Conservation (phyloP, 257 asterid genomes). For the Nemophila menziesii region DNA sequence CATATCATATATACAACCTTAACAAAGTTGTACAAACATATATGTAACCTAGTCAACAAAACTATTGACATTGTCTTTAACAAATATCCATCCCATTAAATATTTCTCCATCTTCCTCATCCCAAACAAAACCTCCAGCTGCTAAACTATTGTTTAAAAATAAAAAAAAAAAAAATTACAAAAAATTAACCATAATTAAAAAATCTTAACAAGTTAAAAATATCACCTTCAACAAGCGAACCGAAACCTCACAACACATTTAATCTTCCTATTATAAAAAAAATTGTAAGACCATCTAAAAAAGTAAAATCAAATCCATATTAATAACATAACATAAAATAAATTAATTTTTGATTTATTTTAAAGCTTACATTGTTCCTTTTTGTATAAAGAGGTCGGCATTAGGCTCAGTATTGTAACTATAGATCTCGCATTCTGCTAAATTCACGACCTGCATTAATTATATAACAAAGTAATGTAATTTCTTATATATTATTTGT, state of each 20-base stretch:
- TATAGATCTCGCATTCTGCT: slow-evolving; percentile 84
- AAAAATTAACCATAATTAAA: no score
- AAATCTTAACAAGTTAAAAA: background rate
- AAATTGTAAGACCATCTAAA: slow-evolving; percentile 91
- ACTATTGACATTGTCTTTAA: background rate
- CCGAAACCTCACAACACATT: slow-evolving; percentile 80
- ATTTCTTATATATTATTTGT: background rate
- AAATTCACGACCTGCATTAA: slow-evolving; percentile 67
- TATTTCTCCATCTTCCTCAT: slow-evolving; percentile 73
- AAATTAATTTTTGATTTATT: no score
- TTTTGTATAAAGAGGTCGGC: slow-evolving; percentile 75
- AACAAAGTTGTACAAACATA: background rate
- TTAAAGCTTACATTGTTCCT: slow-evolving; percentile 69
- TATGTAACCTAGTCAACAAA: background rate
- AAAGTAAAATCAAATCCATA: no score
- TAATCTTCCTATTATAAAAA: slow-evolving; percentile 86
- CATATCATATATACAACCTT: no score
- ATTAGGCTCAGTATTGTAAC: slow-evolving; percentile 80
- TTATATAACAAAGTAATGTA: slow-evolving; percentile 6
- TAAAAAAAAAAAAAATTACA: slow-evolving; percentile 7
- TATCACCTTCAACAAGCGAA: slow-evolving; percentile 90
- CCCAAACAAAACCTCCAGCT: slow-evolving; percentile 26
- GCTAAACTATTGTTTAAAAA: slow-evolving; percentile 65
- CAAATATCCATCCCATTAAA: slow-evolving; percentile 83
- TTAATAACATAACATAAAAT: background rate